phyloP scores from a whole-genome alignment of 176 grass and related monocot genomes.

The Carex kokanica region DNA sequence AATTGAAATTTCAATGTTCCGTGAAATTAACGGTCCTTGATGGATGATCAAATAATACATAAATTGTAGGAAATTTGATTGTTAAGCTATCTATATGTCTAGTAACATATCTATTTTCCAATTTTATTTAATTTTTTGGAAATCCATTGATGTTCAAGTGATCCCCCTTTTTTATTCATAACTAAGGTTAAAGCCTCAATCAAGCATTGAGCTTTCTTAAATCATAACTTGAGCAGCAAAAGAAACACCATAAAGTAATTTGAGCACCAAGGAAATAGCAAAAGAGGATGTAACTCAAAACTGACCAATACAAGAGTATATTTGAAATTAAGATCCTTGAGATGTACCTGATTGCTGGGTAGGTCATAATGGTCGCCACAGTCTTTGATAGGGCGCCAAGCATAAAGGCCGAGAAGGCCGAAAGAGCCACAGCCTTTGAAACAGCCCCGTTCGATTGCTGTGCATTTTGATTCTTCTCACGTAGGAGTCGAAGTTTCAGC shows the following conservation, averaged over 20 bases:
- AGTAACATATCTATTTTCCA: too few species aligned
- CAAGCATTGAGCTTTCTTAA: background rate
- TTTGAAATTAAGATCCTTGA: slow-evolving; percentile 2
- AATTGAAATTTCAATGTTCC: too few species aligned
- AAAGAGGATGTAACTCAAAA: background rate
- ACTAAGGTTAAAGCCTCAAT: background rate
- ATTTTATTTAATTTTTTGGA: too few species aligned
- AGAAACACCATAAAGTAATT: background rate
- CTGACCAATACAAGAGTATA: background rate
- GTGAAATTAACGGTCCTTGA: too few species aligned
- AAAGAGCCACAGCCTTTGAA: slow-evolving; percentile 61
- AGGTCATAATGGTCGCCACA: slow-evolving; percentile 77
- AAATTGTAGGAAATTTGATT: too few species aligned
- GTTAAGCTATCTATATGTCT: too few species aligned
- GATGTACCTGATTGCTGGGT: slow-evolving; percentile 81
- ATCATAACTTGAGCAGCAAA: slow-evolving; percentile 12
- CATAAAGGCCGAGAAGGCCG: slow-evolving; percentile 75
- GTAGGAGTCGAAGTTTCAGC: slow-evolving; percentile 66
- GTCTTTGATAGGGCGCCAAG: slow-evolving; percentile 88
- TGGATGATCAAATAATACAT: too few species aligned
- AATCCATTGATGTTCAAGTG: too few species aligned
- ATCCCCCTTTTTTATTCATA: background rate
- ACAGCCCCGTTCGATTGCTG: slow-evolving; percentile 32
- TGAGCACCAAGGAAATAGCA: background rate
- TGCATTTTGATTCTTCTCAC: slow-evolving; percentile 33